Evolutionary conservation across 805 yeast genomes (phyloP), one percentile per base, ranked within the genome.

Genomic region (Candida succiphila): DNA sequence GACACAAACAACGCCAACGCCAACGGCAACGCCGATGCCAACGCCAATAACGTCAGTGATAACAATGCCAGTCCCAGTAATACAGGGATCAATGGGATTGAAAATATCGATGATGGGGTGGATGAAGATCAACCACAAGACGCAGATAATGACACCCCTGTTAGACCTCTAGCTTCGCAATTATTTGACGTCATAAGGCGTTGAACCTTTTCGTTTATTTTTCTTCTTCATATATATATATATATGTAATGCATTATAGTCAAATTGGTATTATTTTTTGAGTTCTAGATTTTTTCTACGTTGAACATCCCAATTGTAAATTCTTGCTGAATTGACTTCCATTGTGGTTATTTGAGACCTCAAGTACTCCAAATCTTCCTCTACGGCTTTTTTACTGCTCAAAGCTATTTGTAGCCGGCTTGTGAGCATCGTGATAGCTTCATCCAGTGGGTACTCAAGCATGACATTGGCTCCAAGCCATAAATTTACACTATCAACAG

Each of bases 381-480:
- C 75, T 25, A 94, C 80, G 29, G 67, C 63, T 17, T 59, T 52
- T 44, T 75, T 67, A 42, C 72, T 79, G 26, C 67, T 61, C 44
- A 70, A 61, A 13, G 94, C 87, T 23, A 72, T 71, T 12, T 55
- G 54, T 39, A 88, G 67, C 52, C 89, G 75, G 25, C 67, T 66
- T 10, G 63, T 49, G 36, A 92, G 61, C 44, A 92, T 65, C 24
- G 66, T 78, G 31, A 77, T 69, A 2, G 98, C 98, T 54, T 92
- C 98, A 25, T 72, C 82, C 18, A 86, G 62, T 12, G 95, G 88
- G 50, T 89, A 92, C 52, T 92, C 97, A 50, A 92, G 66, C 97
- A 92, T 89, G 7, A 89, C 88, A 46, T 87, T 95, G 0, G 98
- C 98, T 9, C 98, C 98, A n/a, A 92, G 67, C 98, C 98, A 92